A percentile compares a stretch with the other conserved stretches of the same genome.
Evolutionary conservation across 1,139 yeast genomes (phyloP).

Genomic region (Hyphopichia pseudoburtonii): DNA sequence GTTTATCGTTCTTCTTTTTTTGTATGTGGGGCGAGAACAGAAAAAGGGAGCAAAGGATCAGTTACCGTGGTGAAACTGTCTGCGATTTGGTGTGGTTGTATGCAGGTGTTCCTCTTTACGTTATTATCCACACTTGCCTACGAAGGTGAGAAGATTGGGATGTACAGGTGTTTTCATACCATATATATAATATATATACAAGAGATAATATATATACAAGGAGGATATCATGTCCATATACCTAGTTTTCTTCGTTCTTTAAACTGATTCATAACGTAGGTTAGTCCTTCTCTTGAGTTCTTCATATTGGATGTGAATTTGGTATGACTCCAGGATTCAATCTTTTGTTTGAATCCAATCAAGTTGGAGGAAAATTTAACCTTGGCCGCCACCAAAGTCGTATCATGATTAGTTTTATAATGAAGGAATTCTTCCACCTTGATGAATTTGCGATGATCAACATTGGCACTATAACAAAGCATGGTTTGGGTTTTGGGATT

Average conservation of each 20-base stretch:
- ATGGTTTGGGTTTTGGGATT: slow-evolving; percentile 60
- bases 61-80: too few species aligned
- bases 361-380: slow-evolving; percentile 79
- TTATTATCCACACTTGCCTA: too few species aligned
- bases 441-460: slow-evolving; percentile 81
- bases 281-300: slow-evolving; percentile 71
- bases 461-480: slow-evolving; percentile 75
- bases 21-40: too few species aligned
- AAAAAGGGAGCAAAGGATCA: too few species aligned
- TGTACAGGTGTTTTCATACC: too few species aligned
- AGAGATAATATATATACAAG: too few species aligned
- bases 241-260: slow-evolving; percentile 15
- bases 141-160: too few species aligned
- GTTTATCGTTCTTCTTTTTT: too few species aligned
- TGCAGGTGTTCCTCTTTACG: too few species aligned
- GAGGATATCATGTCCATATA: neutral
- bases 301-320: slow-evolving; percentile 67
- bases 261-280: slow-evolving; percentile 66
- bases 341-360: slow-evolving; percentile 64
- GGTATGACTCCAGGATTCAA: slow-evolving; percentile 80
- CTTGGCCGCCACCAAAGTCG: slow-evolving; percentile 45
- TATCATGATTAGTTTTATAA: slow-evolving; percentile 26
- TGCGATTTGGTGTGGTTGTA: too few species aligned
- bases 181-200: too few species aligned
- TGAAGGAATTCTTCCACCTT: slow-evolving; percentile 76